phyloP scores from a whole-genome alignment of 2,329 filamentous ascomycete genomes.

The Ophiostoma ips region DNA sequence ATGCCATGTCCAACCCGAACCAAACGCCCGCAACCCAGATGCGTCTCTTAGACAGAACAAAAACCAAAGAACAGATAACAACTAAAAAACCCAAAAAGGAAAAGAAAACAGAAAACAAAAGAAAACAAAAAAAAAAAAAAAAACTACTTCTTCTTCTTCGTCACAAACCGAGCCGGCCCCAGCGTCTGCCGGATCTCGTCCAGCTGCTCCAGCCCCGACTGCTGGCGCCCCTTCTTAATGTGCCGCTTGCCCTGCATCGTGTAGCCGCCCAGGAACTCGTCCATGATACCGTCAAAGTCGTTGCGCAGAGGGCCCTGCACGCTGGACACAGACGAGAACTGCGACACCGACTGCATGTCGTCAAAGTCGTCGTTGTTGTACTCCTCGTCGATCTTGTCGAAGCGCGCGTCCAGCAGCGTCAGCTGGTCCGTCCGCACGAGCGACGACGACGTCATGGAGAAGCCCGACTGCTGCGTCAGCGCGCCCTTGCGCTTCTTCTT shows the following conservation, averaged over 20 bases:
- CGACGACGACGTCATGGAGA: constrained; percentile 97
- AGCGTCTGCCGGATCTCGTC: constrained; percentile 76
- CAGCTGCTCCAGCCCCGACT: constrained; percentile 72
- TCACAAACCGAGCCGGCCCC: constrained; percentile 54
- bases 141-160: not conserved
- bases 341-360: constrained; percentile 43
- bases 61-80: not conserved
- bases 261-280: constrained; percentile 75
- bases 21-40: not conserved
- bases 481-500: constrained; percentile 94
- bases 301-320: constrained; percentile 53
- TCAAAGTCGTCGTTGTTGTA: constrained; percentile 42
- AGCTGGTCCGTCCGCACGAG: constrained; percentile 79
- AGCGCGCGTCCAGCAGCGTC: constrained; percentile 72
- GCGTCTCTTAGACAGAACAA: not conserved
- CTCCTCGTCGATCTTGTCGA: constrained; percentile 78
- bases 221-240: constrained; percentile 67
- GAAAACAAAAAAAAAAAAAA: not conserved
- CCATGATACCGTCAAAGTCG: constrained; percentile 83
- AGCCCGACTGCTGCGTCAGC: constrained; percentile 74
- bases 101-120: not conserved
- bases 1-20: not conserved
- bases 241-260: constrained; percentile 57
- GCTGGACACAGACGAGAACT: constrained; percentile 48
- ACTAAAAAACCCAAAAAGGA: no score